Base-by-base conservation (phyloP, 139 green algal species). In the Micractinium conductrix region DNA sequence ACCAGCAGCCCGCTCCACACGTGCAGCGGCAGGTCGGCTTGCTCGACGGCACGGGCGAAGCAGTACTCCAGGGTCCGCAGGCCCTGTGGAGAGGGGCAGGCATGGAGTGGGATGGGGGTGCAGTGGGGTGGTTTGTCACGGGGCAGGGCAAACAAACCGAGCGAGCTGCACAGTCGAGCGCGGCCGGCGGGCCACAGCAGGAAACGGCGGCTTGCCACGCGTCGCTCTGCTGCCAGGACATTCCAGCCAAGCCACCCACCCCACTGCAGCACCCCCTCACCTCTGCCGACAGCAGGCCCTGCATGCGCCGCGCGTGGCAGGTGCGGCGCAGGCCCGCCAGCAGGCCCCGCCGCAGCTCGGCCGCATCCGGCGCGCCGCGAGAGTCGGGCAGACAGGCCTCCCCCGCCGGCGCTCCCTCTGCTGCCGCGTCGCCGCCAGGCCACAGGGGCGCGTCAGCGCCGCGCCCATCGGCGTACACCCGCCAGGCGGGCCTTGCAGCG, bases 51-150 rank as follows among this genome's bases (percentile, higher is more conserved):
- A 24, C 72, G 78, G 50, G 96, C 93, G 58, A 89, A 94, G 21
- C 80, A 88, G 44, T 89, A 85, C 55, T 96, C 91, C 43, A 97
- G 83, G 37, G 95, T 91, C n/a, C 93, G 89, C 79, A 95, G 76
- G 16, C 90, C 94, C 79, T 93, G 78, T 50, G 33, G 33, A 4
- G n/a, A 26, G 16, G 70, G 48, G 10, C 24, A 62, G 53, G 2
- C 53, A 62, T 30, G 26, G 19, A 17, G 21, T 30, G 30, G 70
- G 33, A 35, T 37, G 19, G 60, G 24, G 19, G 6, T 35, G 1
- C 22, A 68, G 60, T 8, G 2, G 8, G 24, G 21, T 8, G 4
- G 26, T 8, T 8, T 16, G 9, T 37, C 60, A 68, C 24, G 26
- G 6, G 10, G 53, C 7, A 62, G 8, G 53, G 8, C 53, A 62